Conservation (phyloP, 768 basidiomycete species). For the Mycena alexandri region DNA sequence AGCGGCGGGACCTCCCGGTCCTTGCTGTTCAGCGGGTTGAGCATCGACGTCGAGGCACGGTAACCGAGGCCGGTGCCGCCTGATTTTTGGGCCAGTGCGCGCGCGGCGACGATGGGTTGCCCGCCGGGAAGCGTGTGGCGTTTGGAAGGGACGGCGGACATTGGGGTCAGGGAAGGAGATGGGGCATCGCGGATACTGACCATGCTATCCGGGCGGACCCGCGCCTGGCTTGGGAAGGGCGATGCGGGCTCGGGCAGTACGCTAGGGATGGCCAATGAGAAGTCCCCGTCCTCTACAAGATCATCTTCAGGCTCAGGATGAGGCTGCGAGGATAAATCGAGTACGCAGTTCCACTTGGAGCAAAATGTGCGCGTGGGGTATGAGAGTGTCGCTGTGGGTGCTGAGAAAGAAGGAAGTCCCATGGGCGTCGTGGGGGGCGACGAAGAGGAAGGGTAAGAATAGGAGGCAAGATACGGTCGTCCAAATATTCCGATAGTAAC, state of each 20-base stretch:
- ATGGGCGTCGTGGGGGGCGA: conserved; percentile 20
- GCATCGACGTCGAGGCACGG: conserved; percentile 42
- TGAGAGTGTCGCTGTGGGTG: conserved; percentile 36
- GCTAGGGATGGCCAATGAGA: conserved; percentile 49
- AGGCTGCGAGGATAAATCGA: conserved; percentile 71
- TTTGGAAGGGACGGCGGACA: conserved; percentile 61
- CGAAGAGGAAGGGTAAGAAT: conserved; percentile 34
- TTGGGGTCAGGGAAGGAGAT: conserved; percentile 18
- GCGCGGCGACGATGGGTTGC: conserved; percentile 46
- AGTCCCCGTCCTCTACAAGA: conserved; percentile 47
- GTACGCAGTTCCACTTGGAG: conserved; percentile 91
- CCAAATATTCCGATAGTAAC: conserved; percentile 87
- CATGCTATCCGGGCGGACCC: conserved; percentile 29
- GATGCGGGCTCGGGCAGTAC: conserved; percentile 83
- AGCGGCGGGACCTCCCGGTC: conserved; percentile 37
- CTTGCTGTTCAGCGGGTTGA: conserved; percentile 39
- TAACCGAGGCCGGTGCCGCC: conserved; percentile 34
- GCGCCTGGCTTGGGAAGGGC: conserved; percentile 70
- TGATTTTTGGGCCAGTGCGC: conserved; percentile 39
- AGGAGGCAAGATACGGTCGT: conserved; percentile 65
- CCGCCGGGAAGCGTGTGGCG: conserved; percentile 63
- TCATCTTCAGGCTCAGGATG: conserved; percentile 49
- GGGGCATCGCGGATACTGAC: conserved; percentile 35
- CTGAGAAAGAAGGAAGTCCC: conserved; percentile 27
- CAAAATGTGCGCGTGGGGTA: conserved; percentile 84